These are phyloP conservation scores for Cytospora piceae DNA, from an alignment of 2,329 filamentous ascomycete genomes.

Conservation along the genomic window DNA sequence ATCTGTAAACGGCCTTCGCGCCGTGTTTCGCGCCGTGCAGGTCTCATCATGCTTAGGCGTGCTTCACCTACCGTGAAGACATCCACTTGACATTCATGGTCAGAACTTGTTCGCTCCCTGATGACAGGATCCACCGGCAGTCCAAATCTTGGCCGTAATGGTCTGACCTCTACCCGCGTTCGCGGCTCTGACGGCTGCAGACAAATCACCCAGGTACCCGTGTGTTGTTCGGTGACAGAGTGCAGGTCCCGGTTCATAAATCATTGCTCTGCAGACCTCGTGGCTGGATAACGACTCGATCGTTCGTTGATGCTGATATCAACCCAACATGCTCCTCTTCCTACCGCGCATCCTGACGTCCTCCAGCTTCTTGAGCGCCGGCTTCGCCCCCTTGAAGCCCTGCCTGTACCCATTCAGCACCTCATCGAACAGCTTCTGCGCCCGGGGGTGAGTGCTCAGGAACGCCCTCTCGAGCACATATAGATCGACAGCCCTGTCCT, in stretches of 20 bases:
- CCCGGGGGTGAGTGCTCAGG: slow-evolving; percentile 88
- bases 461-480: slow-evolving; percentile 96
- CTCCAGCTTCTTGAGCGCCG: slow-evolving; percentile 80
- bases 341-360: slow-evolving; percentile 92
- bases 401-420: slow-evolving; percentile 75
- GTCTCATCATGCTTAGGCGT: neutral
- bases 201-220: neutral
- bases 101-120: neutral
- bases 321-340: slow-evolving; percentile 97
- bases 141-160: neutral
- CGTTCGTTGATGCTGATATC: slow-evolving; percentile 32
- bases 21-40: neutral
- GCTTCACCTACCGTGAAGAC: neutral
- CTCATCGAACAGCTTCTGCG: slow-evolving; percentile 74
- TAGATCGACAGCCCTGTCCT: slow-evolving; percentile 92
- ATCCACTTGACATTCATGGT: neutral
- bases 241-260: neutral
- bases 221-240: neutral
- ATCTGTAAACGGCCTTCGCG: neutral
- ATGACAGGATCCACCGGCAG: neutral
- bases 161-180: neutral
- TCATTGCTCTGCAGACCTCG: neutral
- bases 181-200: neutral
- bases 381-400: slow-evolving; percentile 73
- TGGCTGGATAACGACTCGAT: neutral